Conservation (phyloP, 2,329 filamentous ascomycete species). For the Xylaria polymorpha region DNA sequence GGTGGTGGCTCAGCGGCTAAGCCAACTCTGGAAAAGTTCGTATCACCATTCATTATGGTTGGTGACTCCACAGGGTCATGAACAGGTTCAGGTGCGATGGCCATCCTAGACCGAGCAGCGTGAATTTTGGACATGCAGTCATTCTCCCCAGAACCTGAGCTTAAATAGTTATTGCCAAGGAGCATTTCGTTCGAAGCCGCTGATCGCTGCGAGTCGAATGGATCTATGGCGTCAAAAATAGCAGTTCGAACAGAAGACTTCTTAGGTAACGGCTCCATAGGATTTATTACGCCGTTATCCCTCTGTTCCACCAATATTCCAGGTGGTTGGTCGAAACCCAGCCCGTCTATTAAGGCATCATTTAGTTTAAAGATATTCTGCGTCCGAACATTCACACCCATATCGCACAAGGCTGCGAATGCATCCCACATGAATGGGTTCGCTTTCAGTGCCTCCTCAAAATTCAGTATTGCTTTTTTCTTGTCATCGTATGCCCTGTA, state of each 20-base stretch:
- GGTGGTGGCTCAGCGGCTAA: conserved; percentile 60
- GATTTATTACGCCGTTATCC: conserved; percentile 51
- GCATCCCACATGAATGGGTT: conserved; percentile 99
- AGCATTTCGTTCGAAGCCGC: conserved; percentile 55
- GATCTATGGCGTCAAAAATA: conserved; percentile 57
- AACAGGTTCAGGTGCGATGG: conserved; percentile 54
- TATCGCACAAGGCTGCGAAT: conserved; percentile 88
- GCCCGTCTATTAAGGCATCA: conserved; percentile 61
- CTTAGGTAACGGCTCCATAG: conserved; percentile 56
- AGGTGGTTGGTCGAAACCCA: conserved; percentile 55
- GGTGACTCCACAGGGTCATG: conserved; percentile 74
- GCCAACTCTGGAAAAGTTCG: conserved; percentile 49
- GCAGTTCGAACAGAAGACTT: conserved; percentile 55
- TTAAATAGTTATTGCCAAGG: conserved; percentile 55
- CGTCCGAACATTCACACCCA: conserved; percentile 82
- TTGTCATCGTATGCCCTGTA: conserved; percentile 85
- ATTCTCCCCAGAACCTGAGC: conserved; percentile 59
- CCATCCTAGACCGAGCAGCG: conserved; percentile 61
- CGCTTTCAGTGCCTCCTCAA: conserved; percentile 86
- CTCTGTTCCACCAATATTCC: conserved; percentile 52
- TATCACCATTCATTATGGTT: conserved; percentile 59
- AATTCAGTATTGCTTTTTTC: conserved; percentile 85
- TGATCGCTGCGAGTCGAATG: conserved; percentile 62
- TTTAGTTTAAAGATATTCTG: conserved; percentile 87
- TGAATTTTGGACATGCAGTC: conserved; percentile 69